phyloP scores from a whole-genome alignment of 148 eudicot genomes.

The Amaranthus palmeri region DNA sequence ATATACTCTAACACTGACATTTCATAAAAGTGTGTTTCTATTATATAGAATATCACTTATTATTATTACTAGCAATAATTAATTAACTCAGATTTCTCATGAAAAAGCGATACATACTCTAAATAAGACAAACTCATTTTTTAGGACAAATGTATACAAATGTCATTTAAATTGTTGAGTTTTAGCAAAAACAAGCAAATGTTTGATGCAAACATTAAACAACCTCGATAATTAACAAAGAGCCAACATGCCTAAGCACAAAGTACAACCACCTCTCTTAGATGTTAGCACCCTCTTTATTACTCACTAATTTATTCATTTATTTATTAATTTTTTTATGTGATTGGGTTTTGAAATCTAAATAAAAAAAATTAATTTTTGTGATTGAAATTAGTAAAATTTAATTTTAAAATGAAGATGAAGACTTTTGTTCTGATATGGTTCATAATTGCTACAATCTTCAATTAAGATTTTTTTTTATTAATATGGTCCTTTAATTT shows the following conservation, averaged over 20 bases:
- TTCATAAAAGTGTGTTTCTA: too few species aligned
- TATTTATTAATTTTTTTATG: not conserved
- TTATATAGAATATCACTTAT: too few species aligned
- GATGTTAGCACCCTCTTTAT: slow-evolving; percentile 22
- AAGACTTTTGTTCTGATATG: slow-evolving; percentile 16
- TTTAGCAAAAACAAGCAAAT: not conserved
- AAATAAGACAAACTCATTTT: too few species aligned
- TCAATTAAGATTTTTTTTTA: slow-evolving; percentile 8
- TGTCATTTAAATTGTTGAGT: not conserved
- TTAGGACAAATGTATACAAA: slow-evolving; percentile 11
- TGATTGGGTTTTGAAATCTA: slow-evolving; percentile 18
- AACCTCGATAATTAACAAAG: slow-evolving; percentile 23
- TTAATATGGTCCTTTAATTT: slow-evolving; percentile 4
- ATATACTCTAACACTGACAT: too few species aligned
- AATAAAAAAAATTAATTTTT: not conserved
- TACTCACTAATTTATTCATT: not conserved
- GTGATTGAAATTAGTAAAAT: slow-evolving; percentile 3
- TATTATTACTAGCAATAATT: too few species aligned
- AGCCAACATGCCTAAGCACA: slow-evolving; percentile 31
- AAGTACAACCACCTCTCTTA: slow-evolving; percentile 22
- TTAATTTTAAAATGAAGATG: not conserved
- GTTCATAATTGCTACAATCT: not conserved
- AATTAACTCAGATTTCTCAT: too few species aligned
- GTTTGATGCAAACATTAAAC: not conserved
- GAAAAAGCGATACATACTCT: too few species aligned